Evolutionary conservation across 805 yeast species (phyloP).

Genomic region (Naumovozyma baii): DNA sequence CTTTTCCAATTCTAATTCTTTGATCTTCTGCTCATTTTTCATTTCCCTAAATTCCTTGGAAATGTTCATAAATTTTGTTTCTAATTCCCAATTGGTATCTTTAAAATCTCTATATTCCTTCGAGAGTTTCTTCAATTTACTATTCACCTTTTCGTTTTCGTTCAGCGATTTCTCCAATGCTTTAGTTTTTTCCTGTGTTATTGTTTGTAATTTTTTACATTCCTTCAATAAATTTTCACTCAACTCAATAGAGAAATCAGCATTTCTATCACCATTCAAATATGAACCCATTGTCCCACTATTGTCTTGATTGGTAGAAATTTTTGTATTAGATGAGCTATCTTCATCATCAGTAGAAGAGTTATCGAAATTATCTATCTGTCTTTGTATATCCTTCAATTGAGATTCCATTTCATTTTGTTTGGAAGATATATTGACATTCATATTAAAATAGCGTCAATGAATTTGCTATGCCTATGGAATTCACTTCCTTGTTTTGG

Average conservation of each 20-base stretch:
- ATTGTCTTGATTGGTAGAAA: neutral
- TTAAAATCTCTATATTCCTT: conserved; percentile 39
- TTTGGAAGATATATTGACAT: no score
- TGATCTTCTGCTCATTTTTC: conserved; percentile 35
- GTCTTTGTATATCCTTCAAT: neutral
- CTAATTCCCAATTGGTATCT: conserved; percentile 60
- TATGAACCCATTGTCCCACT: neutral
- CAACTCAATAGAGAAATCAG: conserved; percentile 62
- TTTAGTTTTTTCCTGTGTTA: conserved; percentile 36
- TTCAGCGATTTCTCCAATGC: conserved; percentile 2
- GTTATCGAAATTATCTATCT: neutral
- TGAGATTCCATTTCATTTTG: neutral
- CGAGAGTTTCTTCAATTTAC: conserved; percentile 7
- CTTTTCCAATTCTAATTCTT: conserved; percentile 1
- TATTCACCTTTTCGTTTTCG: conserved; percentile 3
- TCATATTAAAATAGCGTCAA: no score
- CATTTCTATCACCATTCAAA: conserved; percentile 36
- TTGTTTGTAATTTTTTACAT: conserved; percentile 61
- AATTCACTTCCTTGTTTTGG: no score
- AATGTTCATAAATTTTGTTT: conserved; percentile 37
- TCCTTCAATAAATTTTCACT: conserved; percentile 64
- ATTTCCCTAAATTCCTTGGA: conserved; percentile 27
- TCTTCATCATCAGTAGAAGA: neutral
- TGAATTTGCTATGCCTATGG: no score
- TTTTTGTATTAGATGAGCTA: neutral